phyloP scores from a whole-genome alignment of 176 grass and related monocot species.

The Eleusine coracana region DNA sequence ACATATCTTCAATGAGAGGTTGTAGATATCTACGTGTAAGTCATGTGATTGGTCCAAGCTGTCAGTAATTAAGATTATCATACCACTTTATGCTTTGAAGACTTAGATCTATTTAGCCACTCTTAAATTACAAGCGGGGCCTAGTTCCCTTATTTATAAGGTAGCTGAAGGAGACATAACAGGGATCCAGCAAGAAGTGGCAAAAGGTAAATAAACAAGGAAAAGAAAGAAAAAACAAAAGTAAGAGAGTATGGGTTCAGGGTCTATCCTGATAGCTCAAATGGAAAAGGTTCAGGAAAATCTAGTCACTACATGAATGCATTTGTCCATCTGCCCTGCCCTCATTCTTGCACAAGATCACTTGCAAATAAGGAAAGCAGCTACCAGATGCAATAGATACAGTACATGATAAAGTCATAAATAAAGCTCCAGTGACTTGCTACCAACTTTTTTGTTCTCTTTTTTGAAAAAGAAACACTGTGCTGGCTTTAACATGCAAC shows the following conservation, averaged over 20 bases:
- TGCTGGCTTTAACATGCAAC: neutral
- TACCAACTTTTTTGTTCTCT: too few species aligned
- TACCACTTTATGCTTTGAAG: conserved; percentile 43
- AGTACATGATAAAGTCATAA: neutral
- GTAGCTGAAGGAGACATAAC: neutral
- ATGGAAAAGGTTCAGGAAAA: neutral
- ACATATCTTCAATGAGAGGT: conserved; percentile 25
- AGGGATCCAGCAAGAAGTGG: neutral
- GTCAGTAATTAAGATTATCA: conserved; percentile 49
- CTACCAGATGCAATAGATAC: neutral
- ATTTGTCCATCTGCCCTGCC: neutral
- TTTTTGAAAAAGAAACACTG: neutral
- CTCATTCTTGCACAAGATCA: neutral
- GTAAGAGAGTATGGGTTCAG: neutral
- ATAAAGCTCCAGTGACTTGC: neutral
- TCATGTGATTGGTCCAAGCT: conserved; percentile 32
- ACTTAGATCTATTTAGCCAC: conserved; percentile 36
- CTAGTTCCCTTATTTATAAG: conserved; percentile 36
- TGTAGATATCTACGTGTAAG: conserved; percentile 55
- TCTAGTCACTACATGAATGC: neutral
- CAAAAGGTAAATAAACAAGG: neutral
- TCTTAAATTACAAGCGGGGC: conserved; percentile 37
- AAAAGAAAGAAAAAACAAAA: neutral
- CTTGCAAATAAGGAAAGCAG: neutral
- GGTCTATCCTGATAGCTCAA: neutral